phyloP scores from a whole-genome alignment of 148 eudicot species.

The Dianthus caryophyllus region DNA sequence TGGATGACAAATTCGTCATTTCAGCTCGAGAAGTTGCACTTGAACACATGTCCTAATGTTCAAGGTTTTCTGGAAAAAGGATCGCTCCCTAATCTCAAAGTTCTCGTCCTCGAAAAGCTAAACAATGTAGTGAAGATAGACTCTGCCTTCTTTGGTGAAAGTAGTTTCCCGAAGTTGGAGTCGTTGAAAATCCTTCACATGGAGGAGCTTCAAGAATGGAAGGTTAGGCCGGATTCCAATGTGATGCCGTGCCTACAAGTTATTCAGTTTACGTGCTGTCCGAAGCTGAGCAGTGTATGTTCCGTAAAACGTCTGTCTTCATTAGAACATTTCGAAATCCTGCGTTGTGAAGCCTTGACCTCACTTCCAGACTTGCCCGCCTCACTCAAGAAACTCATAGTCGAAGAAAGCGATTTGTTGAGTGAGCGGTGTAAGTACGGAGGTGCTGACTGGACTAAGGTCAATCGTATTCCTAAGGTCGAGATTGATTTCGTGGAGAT shows the following conservation, averaged over 20 bases:
- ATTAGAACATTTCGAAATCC: background rate
- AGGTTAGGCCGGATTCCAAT: too few species aligned
- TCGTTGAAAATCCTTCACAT: background rate
- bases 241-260: constrained; percentile 9
- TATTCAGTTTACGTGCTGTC: background rate
- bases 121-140: too few species aligned
- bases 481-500: constrained; percentile 1
- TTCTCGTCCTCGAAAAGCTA: too few species aligned
- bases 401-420: background rate
- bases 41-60: background rate
- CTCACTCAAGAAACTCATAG: constrained; percentile 9
- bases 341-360: background rate
- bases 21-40: constrained; percentile 4
- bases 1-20: background rate
- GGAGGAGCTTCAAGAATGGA: constrained; percentile 5
- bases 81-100: too few species aligned
- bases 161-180: constrained; percentile 7
- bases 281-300: background rate
- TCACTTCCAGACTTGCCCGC: constrained; percentile 6
- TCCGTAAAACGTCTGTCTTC: background rate
- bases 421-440: background rate
- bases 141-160: too few species aligned
- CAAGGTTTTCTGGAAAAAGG: background rate
- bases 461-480: background rate
- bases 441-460: background rate